Percentiles rank a stretch among this genome's conserved stretches.
These are phyloP conservation scores for Microbotryum scabiosae DNA, from an alignment of 1,284 basidiomycete genomes.

Conservation along the genomic window DNA sequence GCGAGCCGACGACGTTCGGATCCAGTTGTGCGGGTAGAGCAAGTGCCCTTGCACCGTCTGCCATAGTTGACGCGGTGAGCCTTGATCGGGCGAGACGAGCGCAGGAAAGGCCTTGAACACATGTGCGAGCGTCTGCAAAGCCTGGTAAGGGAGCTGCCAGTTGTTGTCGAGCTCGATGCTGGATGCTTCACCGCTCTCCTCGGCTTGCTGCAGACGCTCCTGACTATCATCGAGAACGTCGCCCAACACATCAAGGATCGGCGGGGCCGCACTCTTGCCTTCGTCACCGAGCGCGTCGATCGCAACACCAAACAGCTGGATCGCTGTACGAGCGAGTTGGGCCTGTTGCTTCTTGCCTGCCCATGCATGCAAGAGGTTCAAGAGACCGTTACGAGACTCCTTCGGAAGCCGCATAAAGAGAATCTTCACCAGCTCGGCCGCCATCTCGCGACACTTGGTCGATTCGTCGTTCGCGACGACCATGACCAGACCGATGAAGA, in stretches of 20 bases:
- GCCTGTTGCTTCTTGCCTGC: constrained; percentile 55
- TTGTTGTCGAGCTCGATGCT: constrained; percentile 44
- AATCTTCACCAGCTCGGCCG: constrained; percentile 67
- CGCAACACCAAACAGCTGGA: constrained; percentile 72
- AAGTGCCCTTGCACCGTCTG: constrained; percentile 56
- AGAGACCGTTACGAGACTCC: constrained; percentile 52
- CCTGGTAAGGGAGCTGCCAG: constrained; percentile 80
- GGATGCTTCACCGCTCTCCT: constrained; percentile 43
- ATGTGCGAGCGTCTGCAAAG: constrained; percentile 59
- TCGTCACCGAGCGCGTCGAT: constrained; percentile 54
- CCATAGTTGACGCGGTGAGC: constrained; percentile 47
- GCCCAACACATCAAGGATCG: constrained; percentile 56
- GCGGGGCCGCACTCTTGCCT: constrained; percentile 44
- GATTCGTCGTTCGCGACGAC: constrained; percentile 90
- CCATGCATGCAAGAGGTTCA: constrained; percentile 75
- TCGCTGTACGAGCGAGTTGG: constrained; percentile 60
- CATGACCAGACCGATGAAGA: constrained; percentile 89
- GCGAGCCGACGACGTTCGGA: constrained; percentile 70
- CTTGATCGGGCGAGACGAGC: constrained; percentile 36
- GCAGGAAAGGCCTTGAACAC: constrained; percentile 54
- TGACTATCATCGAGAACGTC: constrained; percentile 50
- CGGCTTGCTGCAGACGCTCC: constrained; percentile 41
- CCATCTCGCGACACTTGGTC: constrained; percentile 77
- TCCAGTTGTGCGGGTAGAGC: constrained; percentile 90
- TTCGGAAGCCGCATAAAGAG: constrained; percentile 63